Conservation (phyloP, 352 stramenopile species). For the Phytophthora citricola region DNA sequence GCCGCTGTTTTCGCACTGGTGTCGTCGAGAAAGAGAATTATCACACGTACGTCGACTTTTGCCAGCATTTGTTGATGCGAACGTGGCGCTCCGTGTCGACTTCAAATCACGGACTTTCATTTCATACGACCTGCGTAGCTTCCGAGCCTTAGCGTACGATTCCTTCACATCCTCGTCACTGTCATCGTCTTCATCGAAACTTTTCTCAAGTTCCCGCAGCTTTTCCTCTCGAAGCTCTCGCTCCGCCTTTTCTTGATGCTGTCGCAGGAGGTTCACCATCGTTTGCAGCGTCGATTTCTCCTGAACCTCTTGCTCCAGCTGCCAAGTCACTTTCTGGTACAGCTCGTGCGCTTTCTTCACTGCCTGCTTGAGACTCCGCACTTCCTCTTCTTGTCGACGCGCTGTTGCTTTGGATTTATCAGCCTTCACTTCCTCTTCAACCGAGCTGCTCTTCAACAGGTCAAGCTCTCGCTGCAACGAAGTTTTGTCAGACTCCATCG, state of each 20-base stretch:
- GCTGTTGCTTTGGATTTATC: conserved; percentile 45
- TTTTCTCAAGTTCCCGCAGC: conserved; percentile 49
- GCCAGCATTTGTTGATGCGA: conserved; percentile 2
- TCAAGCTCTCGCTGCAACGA: conserved; percentile 43
- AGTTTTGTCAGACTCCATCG: conserved; percentile 44
- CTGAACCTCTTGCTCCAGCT: conserved; percentile 61
- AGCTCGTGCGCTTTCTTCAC: conserved; percentile 67
- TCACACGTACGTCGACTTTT: background rate
- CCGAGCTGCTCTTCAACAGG: conserved; percentile 37
- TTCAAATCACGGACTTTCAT: background rate
- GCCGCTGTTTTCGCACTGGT: conserved; percentile 16
- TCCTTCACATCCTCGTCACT: conserved; percentile 11
- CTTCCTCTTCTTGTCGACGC: conserved; percentile 60
- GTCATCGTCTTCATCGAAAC: conserved; percentile 33
- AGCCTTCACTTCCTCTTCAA: conserved; percentile 63
- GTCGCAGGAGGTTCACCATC: conserved; percentile 44
- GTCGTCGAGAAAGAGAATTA: background rate
- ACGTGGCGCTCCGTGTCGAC: conserved; percentile 15
- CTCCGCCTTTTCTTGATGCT: conserved; percentile 50
- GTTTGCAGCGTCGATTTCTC: conserved; percentile 55
- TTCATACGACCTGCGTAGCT: background rate
- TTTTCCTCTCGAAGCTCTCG: conserved; percentile 49
- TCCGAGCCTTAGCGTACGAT: background rate
- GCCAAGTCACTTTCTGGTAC: conserved; percentile 60
- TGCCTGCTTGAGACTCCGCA: conserved; percentile 61